phyloP scores from a whole-genome alignment of 805 yeast genomes.

The Metschnikowia matae region DNA sequence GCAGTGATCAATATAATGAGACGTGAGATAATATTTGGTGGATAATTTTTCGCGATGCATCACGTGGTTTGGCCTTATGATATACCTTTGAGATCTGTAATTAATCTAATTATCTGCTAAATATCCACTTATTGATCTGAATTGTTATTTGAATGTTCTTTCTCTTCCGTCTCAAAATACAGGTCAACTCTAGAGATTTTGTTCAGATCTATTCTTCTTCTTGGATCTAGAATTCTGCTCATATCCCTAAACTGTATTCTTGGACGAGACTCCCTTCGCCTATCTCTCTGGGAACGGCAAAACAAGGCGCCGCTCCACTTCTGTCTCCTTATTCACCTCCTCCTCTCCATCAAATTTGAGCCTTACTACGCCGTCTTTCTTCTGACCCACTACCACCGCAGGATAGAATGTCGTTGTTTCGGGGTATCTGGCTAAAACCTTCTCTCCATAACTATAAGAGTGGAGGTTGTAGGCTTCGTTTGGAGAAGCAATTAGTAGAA shows the following conservation, averaged over 20 bases:
- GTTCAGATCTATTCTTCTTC: no score
- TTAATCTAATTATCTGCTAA: no score
- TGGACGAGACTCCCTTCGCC: not conserved
- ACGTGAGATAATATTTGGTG: not conserved
- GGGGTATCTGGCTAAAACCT: conserved; percentile 90
- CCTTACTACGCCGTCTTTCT: conserved; percentile 71
- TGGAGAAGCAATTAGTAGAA: conserved; percentile 63
- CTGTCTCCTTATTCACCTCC: conserved; percentile 92
- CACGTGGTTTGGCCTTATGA: not conserved
- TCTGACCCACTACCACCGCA: conserved; percentile 81
- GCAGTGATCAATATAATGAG: not conserved
- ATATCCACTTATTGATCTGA: no score
- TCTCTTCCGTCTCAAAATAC: no score
- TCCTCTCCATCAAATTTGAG: conserved; percentile 94
- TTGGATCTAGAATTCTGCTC: no score
- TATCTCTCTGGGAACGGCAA: conserved; percentile 58
- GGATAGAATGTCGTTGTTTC: conserved; percentile 97
- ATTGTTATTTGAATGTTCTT: no score
- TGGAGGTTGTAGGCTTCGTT: conserved; percentile 39
- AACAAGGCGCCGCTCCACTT: conserved; percentile 80
- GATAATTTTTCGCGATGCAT: conserved; percentile 2
- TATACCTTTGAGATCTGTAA: not conserved
- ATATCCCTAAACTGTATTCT: no score
- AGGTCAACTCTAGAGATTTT: no score
- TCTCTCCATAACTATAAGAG: conserved; percentile 68